Conservation (phyloP, 192 early-diverging fungal genomes). For the Linnemannia elongata region DNA sequence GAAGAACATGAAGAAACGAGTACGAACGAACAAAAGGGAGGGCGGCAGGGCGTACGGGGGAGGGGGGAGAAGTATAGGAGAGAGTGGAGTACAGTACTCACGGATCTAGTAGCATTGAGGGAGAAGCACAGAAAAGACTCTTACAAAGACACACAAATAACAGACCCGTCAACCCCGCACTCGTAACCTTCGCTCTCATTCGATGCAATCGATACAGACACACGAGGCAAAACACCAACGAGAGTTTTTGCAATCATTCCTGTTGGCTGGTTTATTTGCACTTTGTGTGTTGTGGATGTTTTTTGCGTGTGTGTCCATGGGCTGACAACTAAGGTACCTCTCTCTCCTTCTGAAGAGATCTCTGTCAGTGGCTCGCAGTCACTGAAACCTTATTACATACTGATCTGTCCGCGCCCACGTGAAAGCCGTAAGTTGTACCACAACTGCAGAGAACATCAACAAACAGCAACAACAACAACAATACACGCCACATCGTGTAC, state of each 20-base stretch:
- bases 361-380: not conserved
- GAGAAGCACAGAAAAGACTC: too few relatives aligned
- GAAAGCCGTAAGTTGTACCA: too few relatives aligned
- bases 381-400: conserved; percentile 1
- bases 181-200: not conserved
- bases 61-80: not conserved
- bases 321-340: not conserved
- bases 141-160: not conserved
- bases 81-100: too few relatives aligned
- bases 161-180: not conserved
- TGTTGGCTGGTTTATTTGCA: not conserved
- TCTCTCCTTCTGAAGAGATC: too few relatives aligned
- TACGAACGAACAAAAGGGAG: too few relatives aligned
- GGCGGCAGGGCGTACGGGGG: not conserved
- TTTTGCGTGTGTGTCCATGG: conserved; percentile 8
- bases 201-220: not conserved
- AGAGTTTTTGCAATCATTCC: not conserved
- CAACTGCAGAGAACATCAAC: too few relatives aligned
- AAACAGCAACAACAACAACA: too few relatives aligned
- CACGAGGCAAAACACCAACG: not conserved
- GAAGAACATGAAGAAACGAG: not conserved
- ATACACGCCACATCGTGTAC: too few relatives aligned
- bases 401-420: too few relatives aligned
- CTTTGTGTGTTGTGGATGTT: not conserved
- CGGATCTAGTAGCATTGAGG: not conserved